Percentiles rank a stretch among this genome's conserved stretches.
Conservation (phyloP, 495 filamentous ascomycete genomes). For the Penicillium roqueforti region DNA sequence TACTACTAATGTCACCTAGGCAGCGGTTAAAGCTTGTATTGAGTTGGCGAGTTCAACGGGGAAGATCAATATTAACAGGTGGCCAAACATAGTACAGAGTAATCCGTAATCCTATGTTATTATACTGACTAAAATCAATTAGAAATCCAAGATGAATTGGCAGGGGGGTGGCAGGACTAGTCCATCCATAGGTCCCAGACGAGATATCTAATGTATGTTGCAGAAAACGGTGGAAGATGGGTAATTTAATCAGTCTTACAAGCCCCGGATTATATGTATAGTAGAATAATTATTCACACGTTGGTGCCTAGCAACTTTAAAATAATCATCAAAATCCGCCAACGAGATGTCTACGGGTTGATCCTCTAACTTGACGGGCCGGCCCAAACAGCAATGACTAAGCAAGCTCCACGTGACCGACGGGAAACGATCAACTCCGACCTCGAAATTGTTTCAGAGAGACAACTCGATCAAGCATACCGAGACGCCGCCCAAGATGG, state of each 20-base stretch:
- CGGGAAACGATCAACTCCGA: conserved; percentile 5
- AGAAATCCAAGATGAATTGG: neutral
- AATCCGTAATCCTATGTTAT: neutral
- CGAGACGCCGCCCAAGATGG: conserved; percentile 29
- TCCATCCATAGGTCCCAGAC: neutral
- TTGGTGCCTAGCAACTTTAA: neutral
- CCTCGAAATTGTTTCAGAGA: conserved; percentile 5
- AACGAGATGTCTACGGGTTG: neutral
- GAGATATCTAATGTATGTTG: no score
- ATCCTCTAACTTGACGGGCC: neutral
- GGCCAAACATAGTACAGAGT: neutral
- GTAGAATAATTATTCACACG: no score
- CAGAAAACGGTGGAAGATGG: neutral
- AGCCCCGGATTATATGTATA: no score
- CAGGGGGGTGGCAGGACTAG: neutral
- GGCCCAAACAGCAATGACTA: neutral
- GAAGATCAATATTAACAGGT: neutral
- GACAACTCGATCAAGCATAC: conserved; percentile 3
- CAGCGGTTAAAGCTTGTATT: neutral
- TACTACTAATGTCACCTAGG: neutral
- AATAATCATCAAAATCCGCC: neutral
- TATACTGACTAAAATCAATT: neutral
- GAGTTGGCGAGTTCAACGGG: neutral
- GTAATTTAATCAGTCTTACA: no score
- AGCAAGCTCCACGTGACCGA: conserved; percentile 2